A percentile compares a stretch with the other conserved stretches of the same genome.
These are phyloP conservation scores for Quercus berberidifolia DNA, from an alignment of 306 rosid genomes.

Conservation along the genomic window DNA sequence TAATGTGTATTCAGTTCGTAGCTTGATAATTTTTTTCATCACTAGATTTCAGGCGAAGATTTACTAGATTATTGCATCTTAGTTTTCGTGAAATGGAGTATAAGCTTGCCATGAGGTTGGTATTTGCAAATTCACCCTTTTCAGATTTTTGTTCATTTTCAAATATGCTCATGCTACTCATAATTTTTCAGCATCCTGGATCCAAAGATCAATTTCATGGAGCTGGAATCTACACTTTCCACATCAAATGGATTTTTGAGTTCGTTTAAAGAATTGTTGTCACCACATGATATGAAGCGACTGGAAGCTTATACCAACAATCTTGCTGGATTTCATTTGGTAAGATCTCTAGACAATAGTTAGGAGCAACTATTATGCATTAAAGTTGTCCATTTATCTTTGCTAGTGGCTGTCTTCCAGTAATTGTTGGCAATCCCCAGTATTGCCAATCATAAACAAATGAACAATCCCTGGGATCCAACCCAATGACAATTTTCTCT, in stretches of 20 bases:
- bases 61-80: conserved; percentile 56
- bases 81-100: conserved; percentile 64
- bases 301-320: conserved; percentile 81
- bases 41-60: conserved; percentile 79
- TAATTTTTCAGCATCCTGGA: conserved; percentile 69
- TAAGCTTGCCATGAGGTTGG: conserved; percentile 92
- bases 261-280: conserved; percentile 52
- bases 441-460: not conserved
- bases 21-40: conserved; percentile 23
- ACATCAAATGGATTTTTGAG: conserved; percentile 40
- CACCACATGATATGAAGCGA: conserved; percentile 90
- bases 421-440: not conserved
- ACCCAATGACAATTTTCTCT: not conserved
- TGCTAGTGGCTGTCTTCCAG: not conserved
- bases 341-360: conserved; percentile 37
- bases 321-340: conserved; percentile 82
- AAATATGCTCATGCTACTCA: conserved; percentile 18
- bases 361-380: not conserved
- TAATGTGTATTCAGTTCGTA: conserved; percentile 1
- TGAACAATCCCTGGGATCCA: not conserved
- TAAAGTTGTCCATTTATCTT: not conserved
- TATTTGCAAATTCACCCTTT: conserved; percentile 9
- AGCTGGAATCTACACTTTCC: conserved; percentile 32
- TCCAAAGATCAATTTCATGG: conserved; percentile 78
- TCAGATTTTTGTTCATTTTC: conserved; percentile 16